Evolutionary conservation across 371 early-diverging fungal species (phyloP), one percentile per base, ranked within the genome.

Genomic region (Mortierella sp.): DNA sequence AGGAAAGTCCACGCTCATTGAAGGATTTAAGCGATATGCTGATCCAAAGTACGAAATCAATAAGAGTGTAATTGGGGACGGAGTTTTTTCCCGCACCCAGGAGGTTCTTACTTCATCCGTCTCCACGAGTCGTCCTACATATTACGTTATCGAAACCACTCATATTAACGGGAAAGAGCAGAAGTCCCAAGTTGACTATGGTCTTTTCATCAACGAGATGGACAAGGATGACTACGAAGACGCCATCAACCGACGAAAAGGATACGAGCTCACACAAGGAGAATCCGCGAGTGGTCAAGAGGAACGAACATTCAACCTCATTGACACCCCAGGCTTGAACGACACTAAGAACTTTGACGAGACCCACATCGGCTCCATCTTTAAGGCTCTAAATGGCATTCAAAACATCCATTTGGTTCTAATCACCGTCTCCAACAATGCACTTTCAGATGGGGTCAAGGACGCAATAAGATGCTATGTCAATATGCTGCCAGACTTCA

Each of bases 311-410:
- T 70, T 63, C 59, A 70, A 55, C 18, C 52, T 70, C 40, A 55
- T 57, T 30, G 70, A 70, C 20, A 70, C 70, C 10, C 70, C 70
- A 11, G 70, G 64, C n/a, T 43, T 70, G 30, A 70, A 63, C 55
- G 70, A 70, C 22, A 63, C 70, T 30, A 40, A 57, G 4, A 51
- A 57, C 20, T 52, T 28, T 16, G 64, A 70, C 47, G 70, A 63
- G 45, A 10, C 24, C 45, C 70, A 70, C 45, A 64, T 70, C 32
- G 16, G 28, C 14, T 51, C 45, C 20, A 57, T 70, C 43, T 28
- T 70, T 18, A 43, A n/a, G 63, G 47, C 18, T 28, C 43, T 70
- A 2, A 12, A 32, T 28, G 45, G 47, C 24, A 22, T 22, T 0
- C 20, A 16, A n/a, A 30, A 62, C 54, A 37, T 54, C n/a, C 55